A percentile compares a stretch with the other conserved stretches of the same genome.
Conservation (phyloP, 305 asterid genomes). For the Monarda citriodora region DNA sequence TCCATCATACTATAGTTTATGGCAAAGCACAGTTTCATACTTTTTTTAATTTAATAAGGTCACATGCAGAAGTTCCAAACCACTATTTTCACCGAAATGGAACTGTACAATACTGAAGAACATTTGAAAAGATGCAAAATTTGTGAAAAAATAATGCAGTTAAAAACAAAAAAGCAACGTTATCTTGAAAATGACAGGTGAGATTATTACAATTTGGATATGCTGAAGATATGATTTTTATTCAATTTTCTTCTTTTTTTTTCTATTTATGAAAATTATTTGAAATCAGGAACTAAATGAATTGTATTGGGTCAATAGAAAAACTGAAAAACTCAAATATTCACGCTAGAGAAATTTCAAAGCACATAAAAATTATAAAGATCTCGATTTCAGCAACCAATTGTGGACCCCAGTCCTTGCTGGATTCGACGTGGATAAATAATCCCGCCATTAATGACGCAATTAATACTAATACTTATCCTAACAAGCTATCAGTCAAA, state of each 20-base stretch:
- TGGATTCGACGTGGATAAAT: conserved; percentile 22
- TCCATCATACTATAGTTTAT: neutral
- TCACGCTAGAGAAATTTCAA: too few species aligned
- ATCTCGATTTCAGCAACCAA: conserved; percentile 17
- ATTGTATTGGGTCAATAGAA: neutral
- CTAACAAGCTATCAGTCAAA: conserved; percentile 18
- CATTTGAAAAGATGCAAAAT: neutral
- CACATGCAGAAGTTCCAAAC: neutral
- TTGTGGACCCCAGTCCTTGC: conserved; percentile 23
- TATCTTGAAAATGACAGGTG: neutral
- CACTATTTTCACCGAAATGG: neutral
- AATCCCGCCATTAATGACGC: conserved; percentile 1
- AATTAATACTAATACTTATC: conserved; percentile 10
- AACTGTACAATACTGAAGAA: neutral
- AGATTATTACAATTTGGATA: too few species aligned
- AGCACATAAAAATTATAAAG: neutral
- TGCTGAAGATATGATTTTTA: too few species aligned
- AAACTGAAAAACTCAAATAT: neutral
- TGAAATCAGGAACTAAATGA: neutral
- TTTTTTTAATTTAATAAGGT: neutral
- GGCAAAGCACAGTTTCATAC: neutral
- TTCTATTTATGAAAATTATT: too few species aligned
- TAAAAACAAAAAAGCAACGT: neutral
- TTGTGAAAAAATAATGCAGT: neutral
- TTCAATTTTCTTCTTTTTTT: too few species aligned